These are phyloP conservation scores for Coemansia sp. DNA, from an alignment of 192 early-diverging fungal species.

Conservation along the genomic window DNA sequence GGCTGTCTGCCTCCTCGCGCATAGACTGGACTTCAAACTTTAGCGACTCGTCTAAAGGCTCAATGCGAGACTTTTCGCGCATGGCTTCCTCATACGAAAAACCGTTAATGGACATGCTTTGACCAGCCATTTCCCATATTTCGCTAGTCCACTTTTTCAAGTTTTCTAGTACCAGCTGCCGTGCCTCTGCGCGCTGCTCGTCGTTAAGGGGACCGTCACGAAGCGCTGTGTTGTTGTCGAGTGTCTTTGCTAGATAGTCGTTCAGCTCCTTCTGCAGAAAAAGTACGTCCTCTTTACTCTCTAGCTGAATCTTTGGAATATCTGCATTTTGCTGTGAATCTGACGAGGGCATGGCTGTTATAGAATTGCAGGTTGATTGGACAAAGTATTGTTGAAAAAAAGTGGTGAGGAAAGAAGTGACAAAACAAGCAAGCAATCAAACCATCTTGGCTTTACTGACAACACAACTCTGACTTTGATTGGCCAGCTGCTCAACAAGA, in stretches of 20 bases:
- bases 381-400: no score
- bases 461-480: background rate
- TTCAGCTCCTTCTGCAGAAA: conserved; percentile 37
- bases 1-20: conserved; percentile 33
- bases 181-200: conserved; percentile 36
- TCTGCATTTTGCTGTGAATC: conserved; percentile 8
- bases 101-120: conserved; percentile 45
- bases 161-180: conserved; percentile 11
- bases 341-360: conserved; percentile 2
- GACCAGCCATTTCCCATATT: conserved; percentile 38
- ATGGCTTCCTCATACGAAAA: conserved; percentile 42
- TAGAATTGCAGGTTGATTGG: background rate
- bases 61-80: conserved; percentile 29
- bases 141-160: conserved; percentile 28
- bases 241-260: conserved; percentile 21
- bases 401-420: no score
- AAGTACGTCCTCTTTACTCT: conserved; percentile 47
- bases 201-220: conserved; percentile 22
- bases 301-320: conserved; percentile 50
- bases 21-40: conserved; percentile 33
- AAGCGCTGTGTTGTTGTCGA: conserved; percentile 28
- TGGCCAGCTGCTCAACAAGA: background rate
- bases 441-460: background rate
- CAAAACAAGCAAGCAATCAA: background rate
- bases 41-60: conserved; percentile 39